A percentile compares a stretch with the other conserved stretches of the same genome.
Evolutionary conservation across 306 rosid species (phyloP).

Genomic region (Senna tora): DNA sequence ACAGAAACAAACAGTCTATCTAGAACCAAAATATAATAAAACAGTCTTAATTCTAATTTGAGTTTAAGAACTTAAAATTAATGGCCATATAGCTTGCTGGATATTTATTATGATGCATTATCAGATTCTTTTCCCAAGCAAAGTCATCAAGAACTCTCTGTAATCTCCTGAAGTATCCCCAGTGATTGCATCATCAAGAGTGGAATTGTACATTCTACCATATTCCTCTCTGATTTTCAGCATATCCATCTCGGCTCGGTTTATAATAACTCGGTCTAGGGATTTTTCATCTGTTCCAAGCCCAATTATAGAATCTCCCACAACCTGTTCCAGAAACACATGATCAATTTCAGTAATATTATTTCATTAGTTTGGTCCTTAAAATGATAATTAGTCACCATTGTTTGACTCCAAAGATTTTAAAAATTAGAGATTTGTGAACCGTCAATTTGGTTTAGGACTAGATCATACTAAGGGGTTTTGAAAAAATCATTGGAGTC

Average conservation of each 20-base stretch:
- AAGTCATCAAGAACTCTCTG: conserved; percentile 74
- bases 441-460: not conserved
- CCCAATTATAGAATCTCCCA: conserved; percentile 68
- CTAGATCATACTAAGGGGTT: not conserved
- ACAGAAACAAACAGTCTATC: no score
- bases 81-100: conserved; percentile 12
- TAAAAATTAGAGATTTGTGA: not conserved
- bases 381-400: not conserved
- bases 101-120: conserved; percentile 20
- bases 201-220: conserved; percentile 50
- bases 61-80: conserved; percentile 16
- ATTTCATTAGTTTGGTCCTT: not conserved
- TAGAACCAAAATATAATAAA: no score
- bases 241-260: conserved; percentile 78
- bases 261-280: conserved; percentile 75
- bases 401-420: not conserved
- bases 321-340: conserved; percentile 54
- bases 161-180: conserved; percentile 89
- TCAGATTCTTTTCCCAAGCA: conserved; percentile 74
- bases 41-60: conserved; percentile 25
- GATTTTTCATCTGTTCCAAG: conserved; percentile 92
- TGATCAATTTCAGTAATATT: not conserved
- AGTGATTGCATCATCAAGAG: conserved; percentile 62
- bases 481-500: not conserved
- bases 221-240: conserved; percentile 66